Percentiles rank a stretch among this genome's conserved stretches.
phyloP scores from a whole-genome alignment of 257 asterid genomes.

The Osmanthus fragrans region DNA sequence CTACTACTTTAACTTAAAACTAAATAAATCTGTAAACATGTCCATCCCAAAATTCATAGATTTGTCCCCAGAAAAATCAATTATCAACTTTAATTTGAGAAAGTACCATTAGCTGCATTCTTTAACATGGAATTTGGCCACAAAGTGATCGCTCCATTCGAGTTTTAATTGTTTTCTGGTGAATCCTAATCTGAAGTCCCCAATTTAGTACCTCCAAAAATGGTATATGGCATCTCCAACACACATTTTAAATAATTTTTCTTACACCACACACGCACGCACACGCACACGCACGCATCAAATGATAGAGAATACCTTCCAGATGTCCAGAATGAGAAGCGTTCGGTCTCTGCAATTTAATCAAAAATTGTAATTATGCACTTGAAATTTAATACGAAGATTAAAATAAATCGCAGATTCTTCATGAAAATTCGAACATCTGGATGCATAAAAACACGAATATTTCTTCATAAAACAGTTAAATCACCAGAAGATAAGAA shows the following conservation, averaged over 20 bases:
- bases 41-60: neutral
- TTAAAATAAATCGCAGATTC: neutral
- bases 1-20: neutral
- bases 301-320: conserved; percentile 42
- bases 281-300: neutral
- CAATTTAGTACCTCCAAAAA: conserved; percentile 1
- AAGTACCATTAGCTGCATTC: conserved; percentile 1
- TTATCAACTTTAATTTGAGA: neutral
- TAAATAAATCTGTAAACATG: conserved; percentile 1
- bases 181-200: neutral
- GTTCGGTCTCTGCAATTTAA: conserved; percentile 44
- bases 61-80: neutral
- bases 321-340: conserved; percentile 34
- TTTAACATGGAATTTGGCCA: neutral
- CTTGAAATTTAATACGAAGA: conserved; percentile 1
- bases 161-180: neutral
- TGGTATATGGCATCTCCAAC: neutral
- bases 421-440: neutral
- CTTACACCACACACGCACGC: conserved; percentile 10
- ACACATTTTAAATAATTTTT: neutral
- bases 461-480: neutral
- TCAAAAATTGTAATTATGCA: neutral
- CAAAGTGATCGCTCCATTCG: neutral
- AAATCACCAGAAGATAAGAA: conserved; percentile 44
- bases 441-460: neutral